Base-by-base conservation (phyloP, 352 stramenopile species). In the Thalassiosira livingstoniorum region DNA sequence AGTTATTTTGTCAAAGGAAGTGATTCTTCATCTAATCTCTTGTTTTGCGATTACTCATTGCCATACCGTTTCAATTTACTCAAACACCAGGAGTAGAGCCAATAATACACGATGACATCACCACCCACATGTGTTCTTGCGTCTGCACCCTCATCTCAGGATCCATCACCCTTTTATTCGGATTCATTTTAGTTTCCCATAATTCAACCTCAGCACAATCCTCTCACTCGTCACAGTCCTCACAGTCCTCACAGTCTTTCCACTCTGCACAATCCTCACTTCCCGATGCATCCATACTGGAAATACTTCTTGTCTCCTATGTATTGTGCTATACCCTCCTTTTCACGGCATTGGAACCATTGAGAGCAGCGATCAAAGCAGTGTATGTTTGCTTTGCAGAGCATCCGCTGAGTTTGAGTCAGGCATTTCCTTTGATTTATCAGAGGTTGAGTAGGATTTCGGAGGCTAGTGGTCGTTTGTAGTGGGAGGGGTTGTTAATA, bases 71-170 rank as follows among this genome's bases (percentile, higher is more conserved):
- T 21, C 67, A 37, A n/a, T 68, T 29, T 2, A 34, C 21, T 65
- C 57, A 45, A 25, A 25, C 63, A 0, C 2, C 27, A 51, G 88
- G 87, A 34, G 80, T 94, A 0, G 90, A 94, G 78, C 79, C 82
- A 47, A 92, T 93, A 37, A 90, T 94, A 65, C 88, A 94, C 54
- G 86, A 93, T 77, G 90, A 94, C 54, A 93, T 94, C 27, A 90
- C 90, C 4, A 92, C 86, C 0, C 86, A 91, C 64, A 91, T 93
- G 75, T 91, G 84, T 66, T 80, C 88, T 21, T 90, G 82, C 39
- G 65, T 94, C 13, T 86, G 87, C 29, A 75, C 76, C 27, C 71
- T 77, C 37, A 54, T 92, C 53, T 82, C 86, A 29, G 87, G 88
- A 53, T 45, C 78, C 0, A 87, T 93, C 66, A 80, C 90, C 3